Evolutionary conservation across 306 rosid genomes (phyloP).

Genomic region (Carpinus viminea): DNA sequence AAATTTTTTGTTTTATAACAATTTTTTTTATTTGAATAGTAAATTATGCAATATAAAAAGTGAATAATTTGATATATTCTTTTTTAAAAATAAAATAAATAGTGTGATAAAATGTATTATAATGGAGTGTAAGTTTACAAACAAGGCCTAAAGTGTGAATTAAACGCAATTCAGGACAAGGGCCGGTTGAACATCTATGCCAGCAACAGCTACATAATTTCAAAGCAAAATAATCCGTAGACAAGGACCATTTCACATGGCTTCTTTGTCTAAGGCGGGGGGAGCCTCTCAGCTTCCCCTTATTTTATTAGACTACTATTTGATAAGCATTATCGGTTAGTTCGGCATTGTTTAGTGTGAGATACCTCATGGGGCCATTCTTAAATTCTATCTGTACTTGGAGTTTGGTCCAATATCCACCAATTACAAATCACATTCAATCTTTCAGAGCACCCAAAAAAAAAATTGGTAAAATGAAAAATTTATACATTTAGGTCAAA

Average conservation of each 20-base stretch:
- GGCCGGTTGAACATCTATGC: no score
- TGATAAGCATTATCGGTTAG: neutral
- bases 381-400: neutral
- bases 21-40: no score
- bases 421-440: neutral
- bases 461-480: neutral
- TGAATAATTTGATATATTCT: no score
- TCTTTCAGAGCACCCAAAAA: neutral
- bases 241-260: neutral
- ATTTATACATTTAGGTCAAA: constrained; percentile 26
- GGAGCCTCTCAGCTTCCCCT: neutral
- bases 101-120: no score
- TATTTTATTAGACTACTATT: neutral
- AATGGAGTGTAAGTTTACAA: no score
- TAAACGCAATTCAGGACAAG: no score
- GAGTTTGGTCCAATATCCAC: neutral
- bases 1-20: no score
- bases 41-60: no score
- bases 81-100: no score
- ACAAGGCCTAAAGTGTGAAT: no score
- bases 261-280: neutral
- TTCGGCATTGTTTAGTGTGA: neutral
- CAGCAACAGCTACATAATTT: neutral
- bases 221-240: neutral
- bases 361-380: constrained; percentile 11